phyloP scores from a whole-genome alignment of 2,329 filamentous ascomycete genomes.

The Rosellinia necatrix region DNA sequence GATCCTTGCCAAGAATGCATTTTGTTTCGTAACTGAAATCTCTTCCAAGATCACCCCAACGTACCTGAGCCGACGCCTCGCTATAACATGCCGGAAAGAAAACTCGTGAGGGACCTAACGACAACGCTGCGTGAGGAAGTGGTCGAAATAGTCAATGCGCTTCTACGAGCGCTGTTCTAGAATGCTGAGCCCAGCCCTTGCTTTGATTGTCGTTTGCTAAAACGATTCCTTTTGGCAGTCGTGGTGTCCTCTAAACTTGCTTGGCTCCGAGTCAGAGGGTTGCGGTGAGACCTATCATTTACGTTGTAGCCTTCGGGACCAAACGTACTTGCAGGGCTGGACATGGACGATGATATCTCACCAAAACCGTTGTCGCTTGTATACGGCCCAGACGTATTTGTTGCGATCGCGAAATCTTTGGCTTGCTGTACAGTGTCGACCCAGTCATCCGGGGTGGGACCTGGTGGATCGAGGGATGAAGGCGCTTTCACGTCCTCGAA shows the following conservation, averaged over 20 bases:
- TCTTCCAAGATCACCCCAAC: slow-evolving; percentile 37
- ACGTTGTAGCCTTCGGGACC: slow-evolving; percentile 57
- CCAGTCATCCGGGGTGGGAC: slow-evolving; percentile 84
- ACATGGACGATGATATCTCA: slow-evolving; percentile 72
- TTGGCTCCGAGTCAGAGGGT: slow-evolving; percentile 64
- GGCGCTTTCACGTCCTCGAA: slow-evolving; percentile 91
- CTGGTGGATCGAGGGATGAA: slow-evolving; percentile 56
- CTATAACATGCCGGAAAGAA: slow-evolving; percentile 41
- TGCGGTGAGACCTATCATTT: slow-evolving; percentile 59
- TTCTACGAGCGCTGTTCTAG: slow-evolving; percentile 45
- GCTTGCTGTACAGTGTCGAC: slow-evolving; percentile 86
- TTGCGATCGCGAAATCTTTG: slow-evolving; percentile 79
- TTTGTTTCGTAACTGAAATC: slow-evolving; percentile 35
- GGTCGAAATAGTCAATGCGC: slow-evolving; percentile 16
- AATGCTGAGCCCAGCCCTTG: slow-evolving; percentile 92
- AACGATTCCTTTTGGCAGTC: slow-evolving; percentile 64
- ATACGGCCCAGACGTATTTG: slow-evolving; percentile 70
- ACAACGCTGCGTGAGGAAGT: slow-evolving; percentile 23
- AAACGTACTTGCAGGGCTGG: slow-evolving; percentile 77
- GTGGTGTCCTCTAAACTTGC: slow-evolving; percentile 56
- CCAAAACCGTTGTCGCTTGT: slow-evolving; percentile 69
- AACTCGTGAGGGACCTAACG: slow-evolving; percentile 30
- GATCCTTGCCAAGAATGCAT: slow-evolving; percentile 36
- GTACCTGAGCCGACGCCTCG: slow-evolving; percentile 42
- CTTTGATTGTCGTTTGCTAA: slow-evolving; percentile 92